Conservation (phyloP, 139 green algal species). For the Chlorella sp. region DNA sequence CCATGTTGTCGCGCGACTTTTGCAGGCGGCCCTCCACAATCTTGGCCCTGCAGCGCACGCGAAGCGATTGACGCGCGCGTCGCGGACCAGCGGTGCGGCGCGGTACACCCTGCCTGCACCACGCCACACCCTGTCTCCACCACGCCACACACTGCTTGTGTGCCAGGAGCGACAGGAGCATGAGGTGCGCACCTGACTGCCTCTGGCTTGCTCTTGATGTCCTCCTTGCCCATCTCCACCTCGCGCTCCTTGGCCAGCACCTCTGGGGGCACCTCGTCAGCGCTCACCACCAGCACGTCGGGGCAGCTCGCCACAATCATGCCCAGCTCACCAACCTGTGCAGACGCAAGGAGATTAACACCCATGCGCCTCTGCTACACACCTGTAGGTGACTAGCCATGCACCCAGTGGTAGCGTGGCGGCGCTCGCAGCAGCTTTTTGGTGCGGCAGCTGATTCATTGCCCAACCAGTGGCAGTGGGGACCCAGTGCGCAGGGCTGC, state of each 20-base stretch:
- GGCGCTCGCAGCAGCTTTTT: no score
- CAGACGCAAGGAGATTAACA: no score
- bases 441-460: no score
- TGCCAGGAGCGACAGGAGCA: no score
- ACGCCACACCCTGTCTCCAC: background rate
- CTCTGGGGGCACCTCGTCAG: constrained; percentile 52
- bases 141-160: background rate
- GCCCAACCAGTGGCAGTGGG: no score
- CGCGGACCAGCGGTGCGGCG: no score
- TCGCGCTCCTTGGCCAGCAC: constrained; percentile 56
- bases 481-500: constrained; percentile 11
- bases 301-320: constrained; percentile 69
- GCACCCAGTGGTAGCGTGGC: no score
- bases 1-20: constrained; percentile 77
- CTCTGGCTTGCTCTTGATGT: constrained; percentile 92
- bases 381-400: no score
- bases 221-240: constrained; percentile 95
- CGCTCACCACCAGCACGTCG: constrained; percentile 30
- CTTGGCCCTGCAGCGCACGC: constrained; percentile 69
- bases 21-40: constrained; percentile 91
- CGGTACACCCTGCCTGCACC: no score
- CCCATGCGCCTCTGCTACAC: no score
- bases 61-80: no score
- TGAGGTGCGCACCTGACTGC: constrained; percentile 71
- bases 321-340: constrained; percentile 25